Conservation (phyloP, 805 yeast species). For the Candida maltosa region DNA sequence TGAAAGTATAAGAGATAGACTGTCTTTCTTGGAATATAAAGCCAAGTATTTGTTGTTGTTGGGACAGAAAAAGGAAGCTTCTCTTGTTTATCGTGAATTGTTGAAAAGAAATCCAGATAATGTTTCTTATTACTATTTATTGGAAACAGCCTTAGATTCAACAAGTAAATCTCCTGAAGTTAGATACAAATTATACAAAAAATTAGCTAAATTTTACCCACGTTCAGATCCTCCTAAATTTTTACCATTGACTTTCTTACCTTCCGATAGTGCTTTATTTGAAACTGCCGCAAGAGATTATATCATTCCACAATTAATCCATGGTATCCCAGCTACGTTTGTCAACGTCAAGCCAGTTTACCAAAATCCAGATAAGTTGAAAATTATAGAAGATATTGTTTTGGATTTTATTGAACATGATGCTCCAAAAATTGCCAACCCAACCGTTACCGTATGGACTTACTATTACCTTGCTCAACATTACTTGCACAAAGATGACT, state of each 20-base stretch:
- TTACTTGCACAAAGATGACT: conserved; percentile 53
- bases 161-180: conserved; percentile 38
- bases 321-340: conserved; percentile 90
- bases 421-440: conserved; percentile 28
- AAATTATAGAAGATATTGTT: conserved; percentile 54
- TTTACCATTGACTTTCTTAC: conserved; percentile 72
- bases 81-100: conserved; percentile 61
- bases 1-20: conserved; percentile 50
- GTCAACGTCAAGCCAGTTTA: conserved; percentile 81
- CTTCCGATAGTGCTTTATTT: conserved; percentile 48
- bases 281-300: conserved; percentile 48
- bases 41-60: conserved; percentile 63
- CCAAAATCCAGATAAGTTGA: conserved; percentile 34
- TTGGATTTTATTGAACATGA: conserved; percentile 39
- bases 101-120: conserved; percentile 86
- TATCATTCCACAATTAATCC: conserved; percentile 56
- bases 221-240: conserved; percentile 75
- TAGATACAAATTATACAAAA: conserved; percentile 61
- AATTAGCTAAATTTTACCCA: conserved; percentile 70
- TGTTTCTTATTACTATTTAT: conserved; percentile 54
- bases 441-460: conserved; percentile 63
- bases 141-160: conserved; percentile 66
- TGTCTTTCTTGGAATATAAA: conserved; percentile 59
- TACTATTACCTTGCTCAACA: conserved; percentile 78
- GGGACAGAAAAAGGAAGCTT: conserved; percentile 61